Evolutionary conservation across 2,329 filamentous ascomycete genomes (phyloP), one percentile per base, ranked within the genome.

Genomic region (Scytalidium sp.): DNA sequence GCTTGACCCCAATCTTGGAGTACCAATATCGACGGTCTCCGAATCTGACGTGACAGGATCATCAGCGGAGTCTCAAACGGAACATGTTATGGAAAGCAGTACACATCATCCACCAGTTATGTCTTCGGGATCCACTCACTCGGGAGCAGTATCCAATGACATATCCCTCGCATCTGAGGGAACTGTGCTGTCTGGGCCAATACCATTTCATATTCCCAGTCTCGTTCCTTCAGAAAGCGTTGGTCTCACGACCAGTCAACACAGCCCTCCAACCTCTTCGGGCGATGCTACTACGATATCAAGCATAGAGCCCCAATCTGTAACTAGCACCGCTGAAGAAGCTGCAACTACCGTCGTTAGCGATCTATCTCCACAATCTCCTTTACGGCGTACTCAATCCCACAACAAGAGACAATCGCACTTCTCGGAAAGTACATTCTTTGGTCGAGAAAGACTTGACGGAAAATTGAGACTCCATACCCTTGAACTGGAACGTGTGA

Each of bases 401-500:
- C 56, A 57, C 22, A 57, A 43, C 32, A 50, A 56, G 20, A 59
- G 53, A 47, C 58, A 60, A 25, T 53, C 58, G 17, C 53, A 58
- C 29, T 59, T 60, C 29, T 47, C 56, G 3, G 60, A 63, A 49
- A 51, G 41, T 13, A 47, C 58, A 22, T 55, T 55, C 23, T 44
- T 55, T 36, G 62, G 58, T 42, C 64, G 68, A 55, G 72, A 72
- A 40, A 67, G 71, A 19, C 67, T 81, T 2, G 75, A 80, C 25
- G 77, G 76, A 27, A 82, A 81, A 58, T 70, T 94, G 15, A 79
- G 75, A 53, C 70, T 94, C n/a, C 83, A 88, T 51, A 82, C 76
- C 2, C 72, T 94, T 9, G 88, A 91, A 66, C 73, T 94, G 2
- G 88, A 94, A 66, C 80, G 87, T 20, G 79, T 93, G 2, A 79